phyloP scores from a whole-genome alignment of 805 yeast genomes.

The Lachancea waltii region DNA sequence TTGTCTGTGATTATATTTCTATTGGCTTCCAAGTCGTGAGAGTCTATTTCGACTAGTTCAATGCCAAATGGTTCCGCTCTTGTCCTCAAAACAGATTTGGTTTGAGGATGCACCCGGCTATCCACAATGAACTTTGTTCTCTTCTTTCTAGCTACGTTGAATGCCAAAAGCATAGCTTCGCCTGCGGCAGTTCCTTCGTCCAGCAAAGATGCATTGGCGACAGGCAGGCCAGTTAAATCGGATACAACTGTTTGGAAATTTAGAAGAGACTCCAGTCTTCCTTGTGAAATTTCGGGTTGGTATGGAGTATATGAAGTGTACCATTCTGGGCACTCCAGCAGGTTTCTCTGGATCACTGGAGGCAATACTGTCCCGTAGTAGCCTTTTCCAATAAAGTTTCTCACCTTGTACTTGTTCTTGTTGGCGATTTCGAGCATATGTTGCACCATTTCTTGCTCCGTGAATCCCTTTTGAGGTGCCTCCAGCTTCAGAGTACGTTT shows the following conservation, averaged over 20 bases:
- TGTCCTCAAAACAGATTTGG: conserved; percentile 67
- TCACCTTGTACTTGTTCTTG: conserved; percentile 59
- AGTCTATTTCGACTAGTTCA: conserved; percentile 51
- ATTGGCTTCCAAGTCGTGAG: conserved; percentile 38
- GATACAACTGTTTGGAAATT: conserved; percentile 90
- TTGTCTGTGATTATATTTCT: conserved; percentile 31
- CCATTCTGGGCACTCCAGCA: conserved; percentile 95
- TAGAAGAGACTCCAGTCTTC: conserved; percentile 81
- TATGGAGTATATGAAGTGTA: conserved; percentile 98
- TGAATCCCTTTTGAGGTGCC: conserved; percentile 63
- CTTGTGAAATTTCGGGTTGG: conserved; percentile 97
- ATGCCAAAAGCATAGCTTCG: conserved; percentile 88
- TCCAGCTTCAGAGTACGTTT: conserved; percentile 57
- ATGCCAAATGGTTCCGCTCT: conserved; percentile 74
- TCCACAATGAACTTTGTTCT: conserved; percentile 67
- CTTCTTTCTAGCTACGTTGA: conserved; percentile 60
- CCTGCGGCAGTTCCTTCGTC: conserved; percentile 98
- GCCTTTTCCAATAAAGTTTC: conserved; percentile 87
- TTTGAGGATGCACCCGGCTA: conserved; percentile 73
- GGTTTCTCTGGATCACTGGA: conserved; percentile 85
- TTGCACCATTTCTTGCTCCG: conserved; percentile 74
- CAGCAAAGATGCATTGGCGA: conserved; percentile 88
- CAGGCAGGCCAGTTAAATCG: conserved; percentile 88
- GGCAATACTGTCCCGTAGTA: conserved; percentile 88
- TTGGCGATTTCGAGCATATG: conserved; percentile 63